Base-by-base conservation (phyloP, 2,329 filamentous ascomycete species). In the Teratosphaeria nubilosa region DNA sequence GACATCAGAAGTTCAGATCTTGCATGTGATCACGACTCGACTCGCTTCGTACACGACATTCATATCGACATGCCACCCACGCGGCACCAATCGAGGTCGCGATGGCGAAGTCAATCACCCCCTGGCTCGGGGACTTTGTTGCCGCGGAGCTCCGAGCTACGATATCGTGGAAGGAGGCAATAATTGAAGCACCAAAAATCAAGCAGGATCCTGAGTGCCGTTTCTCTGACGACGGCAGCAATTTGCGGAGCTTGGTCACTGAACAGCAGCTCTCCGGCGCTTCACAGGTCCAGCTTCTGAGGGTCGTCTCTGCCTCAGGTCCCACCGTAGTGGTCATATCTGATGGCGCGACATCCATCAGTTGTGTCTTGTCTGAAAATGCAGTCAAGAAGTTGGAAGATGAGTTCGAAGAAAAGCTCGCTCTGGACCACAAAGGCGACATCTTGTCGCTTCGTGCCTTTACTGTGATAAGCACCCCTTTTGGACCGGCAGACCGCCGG, bases 201-300 rank as follows among this genome's bases (percentile, higher is more conserved):
- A 68, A 69, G 54, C 41, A 45, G 2, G 69, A 70, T 22, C 60
- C 64, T 9, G 63, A 65, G 3, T 48, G 51, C 13, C 65, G 65
- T 14, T 67, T 69, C 51, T 57, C 53, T 24, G 64, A 69, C 54
- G 68, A 72, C 57, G 66, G 67, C 14, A 71, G 68, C 62, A 72
- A 68, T 51, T 64, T 72, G 27, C 62, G 64, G 20, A 66, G 68
- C 53, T 56, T 45, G 6, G 56, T 64, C 14, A 48, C 48, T 5
- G 54, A 60, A 25, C 34, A 37, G 13, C 37, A 45, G 13, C 55
- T 63, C 20, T 55, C 54, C 30, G 27, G 50, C 2, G 30, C 54
- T 2, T 51, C 55, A 13, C 60, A 56, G 22, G 62, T 58, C 50
- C 51, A 63, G 30, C 58, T 68, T 7, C 25, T 53, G 13, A 51